Conservation (phyloP, 345 rosid genomes). For the Reutealis trisperma region DNA sequence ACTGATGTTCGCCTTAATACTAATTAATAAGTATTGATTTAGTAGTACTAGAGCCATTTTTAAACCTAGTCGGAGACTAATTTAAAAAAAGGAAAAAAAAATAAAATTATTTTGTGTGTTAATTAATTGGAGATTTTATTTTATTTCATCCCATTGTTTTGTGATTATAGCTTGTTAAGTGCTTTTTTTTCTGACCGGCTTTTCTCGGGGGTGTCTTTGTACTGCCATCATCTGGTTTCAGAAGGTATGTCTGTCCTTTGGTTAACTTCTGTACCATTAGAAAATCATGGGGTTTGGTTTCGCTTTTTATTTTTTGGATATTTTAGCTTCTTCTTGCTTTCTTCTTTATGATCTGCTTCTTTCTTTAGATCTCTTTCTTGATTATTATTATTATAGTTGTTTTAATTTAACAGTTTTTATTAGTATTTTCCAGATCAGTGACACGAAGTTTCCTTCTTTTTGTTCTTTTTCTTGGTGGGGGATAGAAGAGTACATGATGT, state of each 20-base stretch:
- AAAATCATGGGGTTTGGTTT: slow-evolving; percentile 11
- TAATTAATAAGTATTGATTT: too few relatives aligned
- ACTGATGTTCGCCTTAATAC: background rate
- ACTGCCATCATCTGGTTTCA: slow-evolving; percentile 24
- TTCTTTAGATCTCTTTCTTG: background rate
- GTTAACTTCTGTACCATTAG: slow-evolving; percentile 12
- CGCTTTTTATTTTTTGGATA: slow-evolving; percentile 18
- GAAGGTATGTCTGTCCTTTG: slow-evolving; percentile 41
- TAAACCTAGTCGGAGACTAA: too few relatives aligned
- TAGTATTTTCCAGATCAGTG: slow-evolving; percentile 13
- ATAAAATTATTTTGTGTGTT: slow-evolving; percentile 8
- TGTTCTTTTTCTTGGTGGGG: too few relatives aligned
- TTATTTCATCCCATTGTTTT: slow-evolving; percentile 15
- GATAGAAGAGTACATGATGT: background rate
- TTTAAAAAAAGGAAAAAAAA: too few relatives aligned
- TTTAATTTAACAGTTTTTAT: background rate
- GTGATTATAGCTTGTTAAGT: slow-evolving; percentile 15
- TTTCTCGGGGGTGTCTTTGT: slow-evolving; percentile 14
- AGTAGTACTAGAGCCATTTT: too few relatives aligned
- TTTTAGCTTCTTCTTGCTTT: slow-evolving; percentile 5
- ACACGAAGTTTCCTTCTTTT: background rate
- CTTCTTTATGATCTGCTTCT: background rate
- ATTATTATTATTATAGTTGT: slow-evolving; percentile 12
- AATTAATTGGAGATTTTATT: slow-evolving; percentile 12
- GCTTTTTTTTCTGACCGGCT: slow-evolving; percentile 18